These are phyloP conservation scores for Starmerella bombi DNA, from an alignment of 805 yeast genomes.

Conservation along the genomic window DNA sequence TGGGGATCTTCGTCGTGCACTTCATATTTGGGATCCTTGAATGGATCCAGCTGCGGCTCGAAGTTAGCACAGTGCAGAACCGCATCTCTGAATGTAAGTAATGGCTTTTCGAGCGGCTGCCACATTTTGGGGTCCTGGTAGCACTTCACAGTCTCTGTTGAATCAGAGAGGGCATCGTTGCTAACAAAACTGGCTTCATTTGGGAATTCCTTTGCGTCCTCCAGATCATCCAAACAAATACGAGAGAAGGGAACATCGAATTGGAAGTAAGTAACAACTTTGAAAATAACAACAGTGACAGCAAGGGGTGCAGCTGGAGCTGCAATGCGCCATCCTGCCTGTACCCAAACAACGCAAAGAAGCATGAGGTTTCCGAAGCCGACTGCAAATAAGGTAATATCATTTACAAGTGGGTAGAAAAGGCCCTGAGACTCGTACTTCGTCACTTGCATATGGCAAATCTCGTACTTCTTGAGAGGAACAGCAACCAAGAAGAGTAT, in stretches of 20 bases:
- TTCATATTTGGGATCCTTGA: too few relatives aligned
- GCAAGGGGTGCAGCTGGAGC: conserved; percentile 26
- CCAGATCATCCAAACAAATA: background rate
- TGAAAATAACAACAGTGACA: conserved; percentile 23
- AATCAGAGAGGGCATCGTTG: too few relatives aligned
- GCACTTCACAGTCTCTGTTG: conserved; percentile 1
- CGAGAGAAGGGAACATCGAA: conserved; percentile 15
- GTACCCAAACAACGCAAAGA: conserved; percentile 29
- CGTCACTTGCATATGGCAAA: conserved; percentile 28
- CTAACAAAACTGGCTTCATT: too few relatives aligned
- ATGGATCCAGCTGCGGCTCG: too few relatives aligned
- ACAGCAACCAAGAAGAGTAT: conserved; percentile 24
- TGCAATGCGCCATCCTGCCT: conserved; percentile 27
- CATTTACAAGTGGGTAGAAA: conserved; percentile 28
- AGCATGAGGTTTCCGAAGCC: conserved; percentile 29
- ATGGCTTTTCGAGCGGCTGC: conserved; percentile 8
- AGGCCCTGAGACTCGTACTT: conserved; percentile 29
- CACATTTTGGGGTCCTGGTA: conserved; percentile 18
- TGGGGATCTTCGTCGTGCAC: too few relatives aligned
- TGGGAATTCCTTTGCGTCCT: too few relatives aligned
- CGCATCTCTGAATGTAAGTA: conserved; percentile 10
- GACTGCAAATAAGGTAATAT: conserved; percentile 26
- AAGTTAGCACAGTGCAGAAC: background rate
- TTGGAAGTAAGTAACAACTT: conserved; percentile 15
- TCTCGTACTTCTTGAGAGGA: conserved; percentile 27